Evolutionary conservation across 164 flowering plant species (phyloP).

Genomic region (Sedum album): DNA sequence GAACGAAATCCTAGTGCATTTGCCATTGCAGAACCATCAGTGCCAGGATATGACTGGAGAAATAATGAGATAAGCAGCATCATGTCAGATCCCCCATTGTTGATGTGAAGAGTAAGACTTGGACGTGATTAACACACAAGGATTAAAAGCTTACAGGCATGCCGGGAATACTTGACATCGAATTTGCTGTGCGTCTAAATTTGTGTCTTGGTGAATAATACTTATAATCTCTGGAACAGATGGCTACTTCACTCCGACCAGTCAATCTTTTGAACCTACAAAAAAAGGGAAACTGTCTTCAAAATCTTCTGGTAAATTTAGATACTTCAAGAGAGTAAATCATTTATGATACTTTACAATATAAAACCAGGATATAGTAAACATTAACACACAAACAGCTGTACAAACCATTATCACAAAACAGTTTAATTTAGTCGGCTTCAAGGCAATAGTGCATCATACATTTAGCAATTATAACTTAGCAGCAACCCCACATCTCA

Average conservation of each 20-base stretch:
- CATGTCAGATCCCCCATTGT: constrained; percentile 8
- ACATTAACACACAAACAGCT: neutral
- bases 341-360: neutral
- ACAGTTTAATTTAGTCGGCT: too few relatives aligned
- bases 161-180: constrained; percentile 45
- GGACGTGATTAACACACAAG: neutral
- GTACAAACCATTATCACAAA: neutral
- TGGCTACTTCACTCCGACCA: constrained; percentile 74
- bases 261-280: constrained; percentile 87
- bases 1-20: constrained; percentile 44
- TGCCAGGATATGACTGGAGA: constrained; percentile 46
- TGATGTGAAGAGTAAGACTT: neutral
- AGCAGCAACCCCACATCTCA: neutral
- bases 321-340: neutral
- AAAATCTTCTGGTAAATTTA: neutral
- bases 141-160: constrained; percentile 50
- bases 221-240: constrained; percentile 74
- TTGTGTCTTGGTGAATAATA: constrained; percentile 93
- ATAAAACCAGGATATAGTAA: neutral
- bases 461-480: neutral
- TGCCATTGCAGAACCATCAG: constrained; percentile 42
- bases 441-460: neutral
- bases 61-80: constrained; percentile 6
- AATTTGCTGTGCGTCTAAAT: constrained; percentile 56
- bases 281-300: constrained; percentile 2